phyloP scores from a whole-genome alignment of 2,329 filamentous ascomycete species.

The Fulvia fulva region DNA sequence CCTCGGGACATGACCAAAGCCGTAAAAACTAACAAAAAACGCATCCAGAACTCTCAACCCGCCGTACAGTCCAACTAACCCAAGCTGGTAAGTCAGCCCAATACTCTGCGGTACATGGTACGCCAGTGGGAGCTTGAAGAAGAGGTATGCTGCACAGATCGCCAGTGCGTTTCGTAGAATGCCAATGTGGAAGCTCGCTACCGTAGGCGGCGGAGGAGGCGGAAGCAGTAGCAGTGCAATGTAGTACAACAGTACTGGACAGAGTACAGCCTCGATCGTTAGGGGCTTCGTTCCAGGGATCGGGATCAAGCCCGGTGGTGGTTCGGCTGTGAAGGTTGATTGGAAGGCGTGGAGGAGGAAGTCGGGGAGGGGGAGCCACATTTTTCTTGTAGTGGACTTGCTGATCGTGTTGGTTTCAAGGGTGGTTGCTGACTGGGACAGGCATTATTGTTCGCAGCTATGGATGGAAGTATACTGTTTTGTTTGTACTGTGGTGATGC shows the following conservation, averaged over 20 bases:
- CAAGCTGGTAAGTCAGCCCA: slow-evolving; percentile 44
- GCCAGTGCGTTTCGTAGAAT: slow-evolving; percentile 39
- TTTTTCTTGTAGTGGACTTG: no score
- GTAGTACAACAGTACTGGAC: slow-evolving; percentile 42
- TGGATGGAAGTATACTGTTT: background rate
- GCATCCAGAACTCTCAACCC: slow-evolving; percentile 41
- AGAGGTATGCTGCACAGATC: slow-evolving; percentile 36
- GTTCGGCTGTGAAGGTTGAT: slow-evolving; percentile 25
- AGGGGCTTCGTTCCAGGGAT: slow-evolving; percentile 41
- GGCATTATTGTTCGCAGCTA: background rate
- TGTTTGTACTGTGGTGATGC: no score
- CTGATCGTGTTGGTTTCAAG: no score
- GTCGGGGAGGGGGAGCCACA: slow-evolving; percentile 12
- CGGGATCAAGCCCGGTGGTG: slow-evolving; percentile 38
- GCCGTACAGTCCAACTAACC: slow-evolving; percentile 43
- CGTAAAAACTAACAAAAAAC: slow-evolving; percentile 43
- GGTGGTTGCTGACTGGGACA: background rate
- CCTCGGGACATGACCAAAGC: slow-evolving; percentile 39
- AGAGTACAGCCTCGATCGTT: slow-evolving; percentile 37
- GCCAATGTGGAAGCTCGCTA: slow-evolving; percentile 30
- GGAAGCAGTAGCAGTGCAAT: slow-evolving; percentile 41
- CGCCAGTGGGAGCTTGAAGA: slow-evolving; percentile 40
- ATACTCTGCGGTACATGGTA: slow-evolving; percentile 45
- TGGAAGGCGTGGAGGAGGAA: slow-evolving; percentile 22
- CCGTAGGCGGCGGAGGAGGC: slow-evolving; percentile 36